Percentiles rank a stretch among this genome's conserved stretches.
Conservation (phyloP, 2,329 filamentous ascomycete genomes). For the Blastomyces emzantsi region DNA sequence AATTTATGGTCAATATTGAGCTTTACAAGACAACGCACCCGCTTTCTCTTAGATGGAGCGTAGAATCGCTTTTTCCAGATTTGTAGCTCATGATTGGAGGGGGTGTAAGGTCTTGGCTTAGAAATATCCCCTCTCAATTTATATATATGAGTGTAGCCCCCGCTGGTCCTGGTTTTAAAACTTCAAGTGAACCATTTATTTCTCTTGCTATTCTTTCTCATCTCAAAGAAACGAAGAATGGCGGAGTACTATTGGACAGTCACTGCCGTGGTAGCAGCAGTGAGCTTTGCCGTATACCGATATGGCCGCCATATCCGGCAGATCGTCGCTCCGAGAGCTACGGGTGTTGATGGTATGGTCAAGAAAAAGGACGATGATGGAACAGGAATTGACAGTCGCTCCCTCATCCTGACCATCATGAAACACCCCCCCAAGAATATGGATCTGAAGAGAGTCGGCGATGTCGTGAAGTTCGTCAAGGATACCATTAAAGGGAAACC, state of each 20-base stretch:
- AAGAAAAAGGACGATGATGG: constrained; percentile 5
- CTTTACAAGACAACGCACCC: too few relatives aligned
- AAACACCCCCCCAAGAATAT: constrained; percentile 12
- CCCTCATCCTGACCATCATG: constrained; percentile 8
- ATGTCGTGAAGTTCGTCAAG: constrained; percentile 7
- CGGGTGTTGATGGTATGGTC: neutral
- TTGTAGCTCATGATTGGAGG: neutral
- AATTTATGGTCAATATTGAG: neutral
- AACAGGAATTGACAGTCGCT: constrained; percentile 6
- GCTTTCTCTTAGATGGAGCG: neutral
- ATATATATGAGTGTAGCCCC: neutral
- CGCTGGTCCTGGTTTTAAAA: neutral
- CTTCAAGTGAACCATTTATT: neutral
- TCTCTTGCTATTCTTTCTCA: neutral
- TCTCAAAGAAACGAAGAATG: neutral
- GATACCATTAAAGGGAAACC: constrained; percentile 10
- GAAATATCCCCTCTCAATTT: neutral
- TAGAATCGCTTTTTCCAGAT: too few relatives aligned
- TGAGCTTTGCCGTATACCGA: constrained; percentile 4
- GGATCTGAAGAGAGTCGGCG: constrained; percentile 5
- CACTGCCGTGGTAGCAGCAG: neutral
- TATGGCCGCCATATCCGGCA: constrained; percentile 2
- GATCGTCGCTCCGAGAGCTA: neutral
- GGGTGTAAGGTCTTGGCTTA: neutral
- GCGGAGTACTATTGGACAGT: neutral